Evolutionary conservation across 23 red algal species (phyloP), one percentile per base, ranked within the genome.

Genomic region (Agarophyton chilense): DNA sequence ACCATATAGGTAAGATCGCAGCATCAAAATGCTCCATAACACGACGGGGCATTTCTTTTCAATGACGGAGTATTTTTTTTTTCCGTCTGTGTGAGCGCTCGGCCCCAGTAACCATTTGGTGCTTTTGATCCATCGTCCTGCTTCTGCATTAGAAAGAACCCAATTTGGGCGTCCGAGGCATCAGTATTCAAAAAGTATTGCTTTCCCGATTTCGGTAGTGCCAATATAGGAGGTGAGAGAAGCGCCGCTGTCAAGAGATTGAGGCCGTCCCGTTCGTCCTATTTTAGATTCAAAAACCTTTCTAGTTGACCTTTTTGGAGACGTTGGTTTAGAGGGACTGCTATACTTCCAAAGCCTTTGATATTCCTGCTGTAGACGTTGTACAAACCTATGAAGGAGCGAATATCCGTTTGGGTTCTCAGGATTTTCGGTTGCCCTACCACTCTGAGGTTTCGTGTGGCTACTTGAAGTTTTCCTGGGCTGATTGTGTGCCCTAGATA

Each of bases 21-120:
- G 42, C 46, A 64, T 65, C 14, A 56, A 31, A 24, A 79, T 77
- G 43, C 68, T 68, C 86, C 86, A 90, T 21, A 90, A 24, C 9
- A 90, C 56, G 2, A 53, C 86, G 17, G 79, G 36, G 25, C 26
- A 75, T 41, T 90, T 54, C 35, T 79, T 62, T 36, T 58, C 70
- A 18, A 28, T 78, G 11, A 51, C 61, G 44, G 0, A 44, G 31
- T 90, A 90, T 19, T 38, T 12, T 61, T 75, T 41, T 61, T 31
- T 38, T 79, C 72, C 4, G 70, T 52, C 21, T 78, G 14, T 21
- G 21, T 55, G 11, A 79, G 86, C 7, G 45, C 50, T 67, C 52
- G 0, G 54, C 86, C 79, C 68, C 57, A 63, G 54, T 90, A 90
- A 25, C 72, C 71, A 57, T 79, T 67, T 0, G 71, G 72, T 42